These are phyloP conservation scores for Dactylellina haptotyla DNA, from an alignment of 2,329 filamentous ascomycete species.

Conservation along the genomic window DNA sequence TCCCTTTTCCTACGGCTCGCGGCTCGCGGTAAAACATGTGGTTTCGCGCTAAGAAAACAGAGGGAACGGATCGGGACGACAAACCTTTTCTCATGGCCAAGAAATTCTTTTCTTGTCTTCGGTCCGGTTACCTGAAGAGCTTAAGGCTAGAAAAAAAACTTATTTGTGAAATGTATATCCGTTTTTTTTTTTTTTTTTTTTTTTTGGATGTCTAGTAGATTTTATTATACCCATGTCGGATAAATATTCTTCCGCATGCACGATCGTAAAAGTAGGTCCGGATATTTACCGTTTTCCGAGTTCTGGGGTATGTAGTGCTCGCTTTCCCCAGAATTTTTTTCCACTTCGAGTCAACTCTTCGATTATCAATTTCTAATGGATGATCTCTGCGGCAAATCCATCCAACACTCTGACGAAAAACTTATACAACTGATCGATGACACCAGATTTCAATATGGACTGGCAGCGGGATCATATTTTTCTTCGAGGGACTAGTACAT, in stretches of 20 bases:
- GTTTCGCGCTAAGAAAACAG: conserved; percentile 7
- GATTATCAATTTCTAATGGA: background rate
- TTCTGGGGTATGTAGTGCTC: background rate
- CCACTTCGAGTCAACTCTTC: background rate
- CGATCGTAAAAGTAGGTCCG: background rate
- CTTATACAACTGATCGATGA: too few relatives aligned
- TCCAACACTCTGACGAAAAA: too few relatives aligned
- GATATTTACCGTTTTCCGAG: background rate
- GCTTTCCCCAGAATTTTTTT: background rate
- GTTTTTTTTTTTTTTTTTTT: background rate
- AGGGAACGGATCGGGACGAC: background rate
- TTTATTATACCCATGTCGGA: conserved; percentile 15
- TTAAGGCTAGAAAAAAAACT: too few relatives aligned
- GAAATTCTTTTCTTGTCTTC: too few relatives aligned
- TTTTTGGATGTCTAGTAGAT: background rate
- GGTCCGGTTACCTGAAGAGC: too few relatives aligned
- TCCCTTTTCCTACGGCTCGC: conserved; percentile 12
- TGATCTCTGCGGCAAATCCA: too few relatives aligned
- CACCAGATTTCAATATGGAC: too few relatives aligned
- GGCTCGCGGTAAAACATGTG: background rate
- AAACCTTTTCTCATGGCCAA: too few relatives aligned
- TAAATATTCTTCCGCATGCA: conserved; percentile 46
- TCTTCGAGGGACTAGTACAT: too few relatives aligned
- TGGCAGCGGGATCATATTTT: too few relatives aligned
- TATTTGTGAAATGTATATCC: too few relatives aligned